These are phyloP conservation scores for Solanum hybrid DNA, from an alignment of 305 asterid genomes.

Conservation along the genomic window DNA sequence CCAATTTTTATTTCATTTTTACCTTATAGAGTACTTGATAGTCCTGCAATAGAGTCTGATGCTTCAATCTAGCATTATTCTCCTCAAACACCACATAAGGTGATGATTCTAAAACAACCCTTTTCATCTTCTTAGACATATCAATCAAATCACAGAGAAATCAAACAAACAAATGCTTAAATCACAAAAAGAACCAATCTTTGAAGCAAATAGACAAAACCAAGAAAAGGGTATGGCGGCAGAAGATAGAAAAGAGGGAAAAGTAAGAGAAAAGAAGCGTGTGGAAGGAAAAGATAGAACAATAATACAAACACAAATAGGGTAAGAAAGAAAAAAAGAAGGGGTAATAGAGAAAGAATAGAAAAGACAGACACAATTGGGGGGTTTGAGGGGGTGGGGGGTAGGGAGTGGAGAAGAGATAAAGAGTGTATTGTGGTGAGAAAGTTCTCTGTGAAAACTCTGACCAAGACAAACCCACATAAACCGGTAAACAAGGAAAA, in stretches of 20 bases:
- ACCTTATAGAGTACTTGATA: slow-evolving; percentile 63
- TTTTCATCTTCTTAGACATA: slow-evolving; percentile 58
- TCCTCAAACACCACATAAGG: slow-evolving; percentile 30
- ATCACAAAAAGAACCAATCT: slow-evolving; percentile 20
- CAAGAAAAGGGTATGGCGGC: slow-evolving; percentile 1
- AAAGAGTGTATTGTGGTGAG: slow-evolving; percentile 23
- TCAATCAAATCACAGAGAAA: slow-evolving; percentile 29
- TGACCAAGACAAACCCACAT: slow-evolving; percentile 84
- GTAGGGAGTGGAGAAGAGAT: slow-evolving; percentile 12
- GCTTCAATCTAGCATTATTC: slow-evolving; percentile 38
- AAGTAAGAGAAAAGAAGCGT: slow-evolving; percentile 19
- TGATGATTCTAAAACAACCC: slow-evolving; percentile 23
- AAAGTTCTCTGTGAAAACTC: slow-evolving; percentile 71
- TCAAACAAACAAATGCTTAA: not conserved
- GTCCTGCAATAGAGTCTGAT: slow-evolving; percentile 59
- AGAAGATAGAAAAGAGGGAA: slow-evolving; percentile 8
- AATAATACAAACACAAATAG: slow-evolving; percentile 15
- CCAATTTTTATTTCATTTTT: not conserved
- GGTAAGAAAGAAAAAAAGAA: slow-evolving; percentile 33
- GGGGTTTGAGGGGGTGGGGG: not conserved
- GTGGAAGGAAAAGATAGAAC: slow-evolving; percentile 19
- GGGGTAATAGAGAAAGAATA: slow-evolving; percentile 23
- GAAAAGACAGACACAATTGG: slow-evolving; percentile 18
- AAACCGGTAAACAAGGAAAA: slow-evolving; percentile 19
- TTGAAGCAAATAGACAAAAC: not conserved